Conservation (phyloP, 2,329 filamentous ascomycete species). For the Exophiala sp. region DNA sequence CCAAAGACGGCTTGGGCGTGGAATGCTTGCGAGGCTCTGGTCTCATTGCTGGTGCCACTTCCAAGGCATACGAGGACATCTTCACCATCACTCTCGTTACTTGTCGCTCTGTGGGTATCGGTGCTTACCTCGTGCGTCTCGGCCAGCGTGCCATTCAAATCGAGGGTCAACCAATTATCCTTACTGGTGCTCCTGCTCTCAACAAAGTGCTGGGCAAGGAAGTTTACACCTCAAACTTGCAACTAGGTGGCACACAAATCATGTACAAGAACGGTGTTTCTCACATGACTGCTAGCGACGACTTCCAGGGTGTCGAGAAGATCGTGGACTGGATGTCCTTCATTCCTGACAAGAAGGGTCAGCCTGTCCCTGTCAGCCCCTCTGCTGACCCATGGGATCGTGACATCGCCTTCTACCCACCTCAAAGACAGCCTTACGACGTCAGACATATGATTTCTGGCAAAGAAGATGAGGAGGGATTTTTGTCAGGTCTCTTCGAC, state of each 20-base stretch:
- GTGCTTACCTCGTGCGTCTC: constrained; percentile 96
- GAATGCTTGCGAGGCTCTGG: constrained; percentile 96
- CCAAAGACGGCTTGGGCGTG: constrained; percentile 93
- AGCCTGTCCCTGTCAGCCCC: constrained; percentile 86
- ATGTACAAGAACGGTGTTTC: constrained; percentile 99
- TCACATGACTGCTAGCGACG: constrained; percentile 95
- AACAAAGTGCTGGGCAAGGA: constrained; percentile 98
- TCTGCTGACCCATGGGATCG: constrained; percentile 87
- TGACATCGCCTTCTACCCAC: constrained; percentile 76
- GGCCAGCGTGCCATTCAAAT: constrained; percentile 98
- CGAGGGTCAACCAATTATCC: constrained; percentile 96
- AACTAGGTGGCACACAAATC: constrained; percentile 99
- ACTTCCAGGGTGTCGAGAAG: constrained; percentile 96
- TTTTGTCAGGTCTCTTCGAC: constrained; percentile 90
- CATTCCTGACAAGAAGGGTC: constrained; percentile 90
- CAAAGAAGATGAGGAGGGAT: constrained; percentile 79
- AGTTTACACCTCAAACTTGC: constrained; percentile 97
- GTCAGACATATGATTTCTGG: constrained; percentile 90
- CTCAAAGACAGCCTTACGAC: constrained; percentile 82
- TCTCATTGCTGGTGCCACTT: constrained; percentile 96
- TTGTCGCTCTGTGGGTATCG: constrained; percentile 97
- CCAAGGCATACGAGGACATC: constrained; percentile 95
- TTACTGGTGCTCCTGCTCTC: constrained; percentile 93
- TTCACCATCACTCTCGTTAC: constrained; percentile 98
- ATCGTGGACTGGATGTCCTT: constrained; percentile 98